phyloP scores from a whole-genome alignment of 257 asterid species.

The Coffea eugenioides region DNA sequence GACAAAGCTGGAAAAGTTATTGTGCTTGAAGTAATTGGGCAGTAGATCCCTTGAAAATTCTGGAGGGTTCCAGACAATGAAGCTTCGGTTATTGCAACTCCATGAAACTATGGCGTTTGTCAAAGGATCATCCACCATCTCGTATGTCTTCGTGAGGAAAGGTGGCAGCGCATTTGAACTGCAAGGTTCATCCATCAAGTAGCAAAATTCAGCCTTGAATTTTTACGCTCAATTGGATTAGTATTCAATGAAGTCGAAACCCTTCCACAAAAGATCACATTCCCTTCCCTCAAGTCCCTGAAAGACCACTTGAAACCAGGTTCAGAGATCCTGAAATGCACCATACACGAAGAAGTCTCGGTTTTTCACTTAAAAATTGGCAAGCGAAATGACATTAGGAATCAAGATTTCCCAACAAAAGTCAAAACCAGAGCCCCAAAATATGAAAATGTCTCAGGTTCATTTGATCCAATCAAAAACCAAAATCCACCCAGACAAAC shows the following conservation, averaged over 20 bases:
- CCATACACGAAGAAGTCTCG: neutral
- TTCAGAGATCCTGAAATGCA: neutral
- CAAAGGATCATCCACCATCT: slow-evolving; percentile 85
- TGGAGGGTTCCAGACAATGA: slow-evolving; percentile 79
- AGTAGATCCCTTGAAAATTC: slow-evolving; percentile 67
- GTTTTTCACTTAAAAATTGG: neutral
- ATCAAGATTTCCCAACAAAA: neutral
- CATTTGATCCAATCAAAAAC: neutral
- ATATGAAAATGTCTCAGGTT: neutral
- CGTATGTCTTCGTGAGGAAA: slow-evolving; percentile 79
- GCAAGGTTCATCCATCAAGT: slow-evolving; percentile 69
- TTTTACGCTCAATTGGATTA: neutral
- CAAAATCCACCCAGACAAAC: neutral
- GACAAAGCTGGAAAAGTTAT: slow-evolving; percentile 87
- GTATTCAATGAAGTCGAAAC: neutral
- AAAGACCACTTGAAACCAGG: neutral
- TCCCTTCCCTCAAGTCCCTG: neutral
- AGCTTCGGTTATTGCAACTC: slow-evolving; percentile 67
- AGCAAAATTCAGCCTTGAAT: neutral
- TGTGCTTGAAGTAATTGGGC: slow-evolving; percentile 88
- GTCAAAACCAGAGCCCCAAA: neutral
- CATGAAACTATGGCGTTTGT: slow-evolving; percentile 68
- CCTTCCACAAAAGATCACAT: neutral
- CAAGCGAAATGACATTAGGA: neutral
- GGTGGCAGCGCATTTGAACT: slow-evolving; percentile 70